Percentiles rank a stretch among this genome's conserved stretches.
Conservation (phyloP, 2,329 filamentous ascomycete genomes). For the Juglanconis juglandina region DNA sequence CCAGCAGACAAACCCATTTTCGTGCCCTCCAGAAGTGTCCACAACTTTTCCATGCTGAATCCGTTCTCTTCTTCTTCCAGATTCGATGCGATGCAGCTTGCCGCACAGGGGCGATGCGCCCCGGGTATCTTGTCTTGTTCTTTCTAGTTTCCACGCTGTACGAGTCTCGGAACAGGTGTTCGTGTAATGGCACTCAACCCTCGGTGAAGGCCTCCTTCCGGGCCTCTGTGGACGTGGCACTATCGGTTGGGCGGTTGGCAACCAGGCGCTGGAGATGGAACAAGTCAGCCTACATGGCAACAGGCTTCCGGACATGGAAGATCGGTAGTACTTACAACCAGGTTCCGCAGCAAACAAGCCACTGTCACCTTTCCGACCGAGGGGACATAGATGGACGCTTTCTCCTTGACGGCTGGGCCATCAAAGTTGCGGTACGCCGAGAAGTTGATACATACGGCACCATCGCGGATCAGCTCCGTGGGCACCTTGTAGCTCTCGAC, state of each 20-base stretch:
- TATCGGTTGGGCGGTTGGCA: conserved; percentile 42
- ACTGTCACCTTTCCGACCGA: conserved; percentile 98
- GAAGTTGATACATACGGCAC: conserved; percentile 98
- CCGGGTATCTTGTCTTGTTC: conserved; percentile 17
- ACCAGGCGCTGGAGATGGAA: conserved; percentile 42
- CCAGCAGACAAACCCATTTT: background rate
- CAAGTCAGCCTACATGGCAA: background rate
- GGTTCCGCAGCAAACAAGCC: conserved; percentile 81
- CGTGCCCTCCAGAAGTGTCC: background rate
- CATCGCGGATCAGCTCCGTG: conserved; percentile 75
- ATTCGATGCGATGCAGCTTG: conserved; percentile 6
- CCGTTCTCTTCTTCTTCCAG: background rate
- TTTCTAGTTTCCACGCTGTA: background rate
- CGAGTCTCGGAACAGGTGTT: background rate
- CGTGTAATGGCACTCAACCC: conserved; percentile 24
- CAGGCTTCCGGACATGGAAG: background rate
- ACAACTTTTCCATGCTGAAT: background rate
- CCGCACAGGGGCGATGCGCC: background rate
- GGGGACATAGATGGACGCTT: conserved; percentile 93
- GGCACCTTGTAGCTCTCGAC: conserved; percentile 87
- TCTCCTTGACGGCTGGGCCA: conserved; percentile 80
- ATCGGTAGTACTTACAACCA: conserved; percentile 63
- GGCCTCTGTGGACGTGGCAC: conserved; percentile 33
- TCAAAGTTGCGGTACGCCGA: conserved; percentile 94
- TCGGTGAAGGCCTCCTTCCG: conserved; percentile 41